Percentiles rank a stretch among this genome's conserved stretches.
Evolutionary conservation across 495 filamentous ascomycete genomes (phyloP).

Genomic region (Niebla homalea): DNA sequence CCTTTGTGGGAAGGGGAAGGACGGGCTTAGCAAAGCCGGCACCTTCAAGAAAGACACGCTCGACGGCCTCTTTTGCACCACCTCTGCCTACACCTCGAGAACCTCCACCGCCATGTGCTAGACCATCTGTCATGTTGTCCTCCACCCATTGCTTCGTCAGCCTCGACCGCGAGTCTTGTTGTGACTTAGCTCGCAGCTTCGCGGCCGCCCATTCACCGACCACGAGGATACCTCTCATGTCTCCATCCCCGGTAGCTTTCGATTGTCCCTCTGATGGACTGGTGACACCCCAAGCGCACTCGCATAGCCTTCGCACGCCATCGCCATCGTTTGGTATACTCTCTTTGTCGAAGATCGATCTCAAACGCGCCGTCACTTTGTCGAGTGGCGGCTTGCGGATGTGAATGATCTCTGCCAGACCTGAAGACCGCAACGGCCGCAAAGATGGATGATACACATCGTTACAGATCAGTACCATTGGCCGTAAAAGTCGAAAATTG

Average conservation of each 20-base stretch:
- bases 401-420: constrained; percentile 79
- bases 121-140: constrained; percentile 53
- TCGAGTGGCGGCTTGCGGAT: constrained; percentile 79
- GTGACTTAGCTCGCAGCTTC: constrained; percentile 46
- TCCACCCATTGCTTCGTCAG: constrained; percentile 80
- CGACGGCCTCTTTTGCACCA: constrained; percentile 67
- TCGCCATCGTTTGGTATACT: constrained; percentile 75
- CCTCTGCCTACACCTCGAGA: constrained; percentile 68
- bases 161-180: constrained; percentile 25
- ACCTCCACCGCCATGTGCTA: constrained; percentile 61
- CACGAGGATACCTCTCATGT: constrained; percentile 85
- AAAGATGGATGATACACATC: constrained; percentile 92
- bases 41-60: constrained; percentile 73
- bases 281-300: constrained; percentile 81
- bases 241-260: constrained; percentile 61
- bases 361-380: constrained; percentile 70
- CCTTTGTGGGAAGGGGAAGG: constrained; percentile 23
- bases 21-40: constrained; percentile 62
- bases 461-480: constrained; percentile 89
- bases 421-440: constrained; percentile 66
- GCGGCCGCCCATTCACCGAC: constrained; percentile 89
- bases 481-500: constrained; percentile 71
- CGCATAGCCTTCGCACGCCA: constrained; percentile 77
- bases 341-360: constrained; percentile 72
- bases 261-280: constrained; percentile 44